phyloP scores from a whole-genome alignment of 75 land plant species.

The Pinus tabuliformis region DNA sequence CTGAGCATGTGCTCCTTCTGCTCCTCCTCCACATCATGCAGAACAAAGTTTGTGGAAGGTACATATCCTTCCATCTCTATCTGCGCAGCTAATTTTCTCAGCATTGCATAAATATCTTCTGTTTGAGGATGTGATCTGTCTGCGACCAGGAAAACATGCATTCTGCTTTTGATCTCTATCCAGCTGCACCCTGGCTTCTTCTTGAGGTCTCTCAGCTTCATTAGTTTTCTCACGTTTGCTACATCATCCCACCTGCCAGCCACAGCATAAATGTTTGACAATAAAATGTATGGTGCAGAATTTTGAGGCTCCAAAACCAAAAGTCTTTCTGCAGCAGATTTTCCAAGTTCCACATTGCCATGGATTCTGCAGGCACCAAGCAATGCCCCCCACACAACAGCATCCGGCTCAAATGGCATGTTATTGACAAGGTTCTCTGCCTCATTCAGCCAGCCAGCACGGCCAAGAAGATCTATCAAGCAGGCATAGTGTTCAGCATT shows the following conservation, averaged over 20 bases:
- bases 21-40: slow-evolving; percentile 6
- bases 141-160: neutral
- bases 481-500: neutral
- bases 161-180: neutral
- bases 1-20: slow-evolving; percentile 19
- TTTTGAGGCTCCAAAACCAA: neutral
- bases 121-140: neutral
- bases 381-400: neutral
- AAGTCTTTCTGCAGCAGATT: neutral
- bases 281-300: neutral
- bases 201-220: neutral
- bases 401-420: neutral
- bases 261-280: neutral
- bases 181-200: neutral
- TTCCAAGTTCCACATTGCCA: neutral
- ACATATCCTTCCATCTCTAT: neutral
- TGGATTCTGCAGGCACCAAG: neutral
- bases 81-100: neutral
- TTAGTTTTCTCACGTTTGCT: neutral
- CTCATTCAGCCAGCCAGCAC: neutral
- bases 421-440: neutral
- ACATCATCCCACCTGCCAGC: neutral
- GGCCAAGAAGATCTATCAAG: neutral
- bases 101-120: slow-evolving; percentile 5
- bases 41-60: neutral